Evolutionary conservation across 2,329 filamentous ascomycete species (phyloP).

Genomic region (Alternaria solani): DNA sequence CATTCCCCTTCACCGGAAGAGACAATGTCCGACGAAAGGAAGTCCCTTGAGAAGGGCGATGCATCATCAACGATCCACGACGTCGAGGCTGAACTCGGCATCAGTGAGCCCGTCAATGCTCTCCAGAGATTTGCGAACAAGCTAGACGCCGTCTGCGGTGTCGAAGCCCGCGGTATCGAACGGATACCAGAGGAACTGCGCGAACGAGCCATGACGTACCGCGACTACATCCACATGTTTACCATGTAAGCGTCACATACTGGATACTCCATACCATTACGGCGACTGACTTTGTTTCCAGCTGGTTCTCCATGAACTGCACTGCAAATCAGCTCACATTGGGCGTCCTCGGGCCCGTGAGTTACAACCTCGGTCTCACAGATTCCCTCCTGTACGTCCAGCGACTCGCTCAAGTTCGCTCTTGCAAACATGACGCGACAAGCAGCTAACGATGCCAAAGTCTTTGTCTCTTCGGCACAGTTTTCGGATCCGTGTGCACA

Average conservation of each 20-base stretch:
- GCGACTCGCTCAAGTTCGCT: neutral
- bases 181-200: conserved; percentile 42
- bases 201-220: conserved; percentile 20
- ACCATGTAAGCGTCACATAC: conserved; percentile 25
- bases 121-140: conserved; percentile 32
- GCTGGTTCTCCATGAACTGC: conserved; percentile 67
- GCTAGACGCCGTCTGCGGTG: conserved; percentile 37
- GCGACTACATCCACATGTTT: conserved; percentile 36
- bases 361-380: conserved; percentile 28
- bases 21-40: neutral
- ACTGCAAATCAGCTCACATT: conserved; percentile 63
- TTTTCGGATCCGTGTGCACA: conserved; percentile 32
- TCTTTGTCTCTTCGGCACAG: conserved; percentile 31
- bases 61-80: neutral
- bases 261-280: neutral
- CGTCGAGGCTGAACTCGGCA: conserved; percentile 25
- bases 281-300: neutral
- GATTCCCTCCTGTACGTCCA: conserved; percentile 25
- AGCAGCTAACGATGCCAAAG: neutral
- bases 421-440: neutral
- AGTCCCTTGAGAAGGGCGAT: conserved; percentile 14
- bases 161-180: conserved; percentile 46
- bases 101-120: conserved; percentile 25
- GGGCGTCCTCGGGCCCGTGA: conserved; percentile 33
- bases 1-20: rapidly evolving